These are phyloP conservation scores for Tulasnella sp. DNA, from an alignment of 768 basidiomycete genomes.

Conservation along the genomic window DNA sequence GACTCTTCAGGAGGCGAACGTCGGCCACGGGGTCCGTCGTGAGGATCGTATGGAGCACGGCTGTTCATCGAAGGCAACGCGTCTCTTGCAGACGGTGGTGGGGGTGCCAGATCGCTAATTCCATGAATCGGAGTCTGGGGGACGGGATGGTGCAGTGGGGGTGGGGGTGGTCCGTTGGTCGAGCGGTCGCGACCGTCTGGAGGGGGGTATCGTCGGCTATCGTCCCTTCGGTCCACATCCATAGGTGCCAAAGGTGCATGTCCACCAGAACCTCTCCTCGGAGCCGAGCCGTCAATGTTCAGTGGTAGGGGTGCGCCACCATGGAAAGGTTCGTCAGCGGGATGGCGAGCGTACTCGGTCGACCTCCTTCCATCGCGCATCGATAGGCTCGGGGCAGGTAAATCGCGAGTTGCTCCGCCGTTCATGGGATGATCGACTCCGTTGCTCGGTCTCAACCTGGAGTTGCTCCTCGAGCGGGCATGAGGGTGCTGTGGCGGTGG, in stretches of 20 bases:
- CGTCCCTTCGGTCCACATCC: constrained; percentile 53
- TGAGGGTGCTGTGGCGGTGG: neutral
- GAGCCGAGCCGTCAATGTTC: constrained; percentile 57
- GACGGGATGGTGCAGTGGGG: constrained; percentile 62
- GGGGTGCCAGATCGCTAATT: constrained; percentile 35
- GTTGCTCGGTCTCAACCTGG: neutral
- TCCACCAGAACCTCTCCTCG: constrained; percentile 31
- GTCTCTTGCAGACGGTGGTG: constrained; percentile 31
- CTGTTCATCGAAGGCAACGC: constrained; percentile 1
- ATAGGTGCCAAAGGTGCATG: constrained; percentile 76
- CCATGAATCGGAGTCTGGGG: constrained; percentile 46
- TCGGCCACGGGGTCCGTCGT: constrained; percentile 14
- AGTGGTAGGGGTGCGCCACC: constrained; percentile 82
- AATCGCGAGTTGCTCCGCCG: constrained; percentile 48
- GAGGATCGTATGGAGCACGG: constrained; percentile 17
- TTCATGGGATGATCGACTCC: constrained; percentile 38
- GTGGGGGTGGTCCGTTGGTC: constrained; percentile 51
- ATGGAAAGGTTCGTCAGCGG: constrained; percentile 63
- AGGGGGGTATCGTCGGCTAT: constrained; percentile 40
- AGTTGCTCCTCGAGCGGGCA: neutral
- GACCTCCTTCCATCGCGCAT: constrained; percentile 13
- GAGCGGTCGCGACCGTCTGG: constrained; percentile 33
- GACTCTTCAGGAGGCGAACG: constrained; percentile 14
- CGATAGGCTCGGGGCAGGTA: constrained; percentile 42
- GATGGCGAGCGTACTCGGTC: constrained; percentile 40